phyloP scores from a whole-genome alignment of 306 rosid genomes.

The Dryas octopetala region DNA sequence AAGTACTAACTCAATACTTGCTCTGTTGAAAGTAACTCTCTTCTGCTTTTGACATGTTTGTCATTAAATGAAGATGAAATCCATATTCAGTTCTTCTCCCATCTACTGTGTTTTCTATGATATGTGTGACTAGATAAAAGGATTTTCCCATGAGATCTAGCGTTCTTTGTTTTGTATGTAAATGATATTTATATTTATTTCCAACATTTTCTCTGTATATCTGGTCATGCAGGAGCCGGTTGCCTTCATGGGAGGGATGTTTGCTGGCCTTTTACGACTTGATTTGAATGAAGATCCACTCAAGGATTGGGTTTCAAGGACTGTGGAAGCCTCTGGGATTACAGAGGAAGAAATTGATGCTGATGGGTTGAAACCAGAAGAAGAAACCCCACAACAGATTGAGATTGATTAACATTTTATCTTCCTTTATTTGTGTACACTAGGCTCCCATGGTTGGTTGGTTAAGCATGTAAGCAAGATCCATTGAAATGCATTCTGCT shows the following conservation, averaged over 20 bases:
- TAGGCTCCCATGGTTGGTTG: background rate
- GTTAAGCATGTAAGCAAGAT: background rate
- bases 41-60: background rate
- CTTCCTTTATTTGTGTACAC: background rate
- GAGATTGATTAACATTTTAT: conserved; percentile 59
- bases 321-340: conserved; percentile 74
- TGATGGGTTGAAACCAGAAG: conserved; percentile 41
- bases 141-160: background rate
- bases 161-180: background rate
- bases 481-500: background rate
- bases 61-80: background rate
- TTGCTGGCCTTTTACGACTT: conserved; percentile 81
- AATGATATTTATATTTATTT: background rate
- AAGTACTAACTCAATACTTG: background rate
- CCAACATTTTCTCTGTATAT: conserved; percentile 5
- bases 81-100: background rate
- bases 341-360: conserved; percentile 52
- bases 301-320: conserved; percentile 84
- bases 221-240: conserved; percentile 71
- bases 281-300: conserved; percentile 93
- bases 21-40: background rate
- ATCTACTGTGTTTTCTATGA: background rate
- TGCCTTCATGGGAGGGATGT: conserved; percentile 85
- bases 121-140: background rate
- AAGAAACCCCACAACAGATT: conserved; percentile 72